Conservation (phyloP, 345 rosid species). For the Microthlaspi erraticum region DNA sequence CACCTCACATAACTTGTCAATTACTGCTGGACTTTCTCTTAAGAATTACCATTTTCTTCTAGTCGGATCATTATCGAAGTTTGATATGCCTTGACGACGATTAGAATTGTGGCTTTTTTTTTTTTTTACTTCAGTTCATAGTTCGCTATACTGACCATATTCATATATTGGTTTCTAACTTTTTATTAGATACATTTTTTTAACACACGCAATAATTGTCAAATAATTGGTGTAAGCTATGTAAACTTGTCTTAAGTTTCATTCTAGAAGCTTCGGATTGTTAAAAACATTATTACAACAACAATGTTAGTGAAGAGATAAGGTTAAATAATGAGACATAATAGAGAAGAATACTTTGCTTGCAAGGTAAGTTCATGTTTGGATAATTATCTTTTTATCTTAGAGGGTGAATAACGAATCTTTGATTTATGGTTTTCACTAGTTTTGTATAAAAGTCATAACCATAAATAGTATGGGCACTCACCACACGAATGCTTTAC, state of each 20-base stretch:
- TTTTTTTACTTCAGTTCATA: background rate
- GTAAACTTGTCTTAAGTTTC: slow-evolving; percentile 12
- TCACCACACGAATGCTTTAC: slow-evolving; percentile 42
- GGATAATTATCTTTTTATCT: slow-evolving; percentile 38
- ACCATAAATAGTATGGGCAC: slow-evolving; percentile 24
- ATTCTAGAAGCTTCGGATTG: slow-evolving; percentile 17
- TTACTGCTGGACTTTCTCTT: background rate
- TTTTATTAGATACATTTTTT: no score
- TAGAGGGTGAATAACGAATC: slow-evolving; percentile 46
- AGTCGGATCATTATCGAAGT: slow-evolving; percentile 14
- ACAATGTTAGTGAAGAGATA: slow-evolving; percentile 40
- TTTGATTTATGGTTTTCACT: slow-evolving; percentile 34
- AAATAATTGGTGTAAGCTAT: slow-evolving; percentile 3
- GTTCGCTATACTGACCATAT: background rate
- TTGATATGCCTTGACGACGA: background rate
- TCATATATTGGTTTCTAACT: background rate
- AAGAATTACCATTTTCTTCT: background rate
- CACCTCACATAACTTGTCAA: slow-evolving; percentile 12
- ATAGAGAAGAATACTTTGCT: slow-evolving; percentile 45
- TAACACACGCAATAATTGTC: background rate
- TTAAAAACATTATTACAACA: slow-evolving; percentile 25
- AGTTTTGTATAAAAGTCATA: slow-evolving; percentile 20
- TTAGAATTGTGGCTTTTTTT: background rate
- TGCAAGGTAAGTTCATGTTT: slow-evolving; percentile 48
- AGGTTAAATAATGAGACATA: slow-evolving; percentile 35